phyloP scores from a whole-genome alignment of 495 filamentous ascomycete species.

The Xylaria palmicola region DNA sequence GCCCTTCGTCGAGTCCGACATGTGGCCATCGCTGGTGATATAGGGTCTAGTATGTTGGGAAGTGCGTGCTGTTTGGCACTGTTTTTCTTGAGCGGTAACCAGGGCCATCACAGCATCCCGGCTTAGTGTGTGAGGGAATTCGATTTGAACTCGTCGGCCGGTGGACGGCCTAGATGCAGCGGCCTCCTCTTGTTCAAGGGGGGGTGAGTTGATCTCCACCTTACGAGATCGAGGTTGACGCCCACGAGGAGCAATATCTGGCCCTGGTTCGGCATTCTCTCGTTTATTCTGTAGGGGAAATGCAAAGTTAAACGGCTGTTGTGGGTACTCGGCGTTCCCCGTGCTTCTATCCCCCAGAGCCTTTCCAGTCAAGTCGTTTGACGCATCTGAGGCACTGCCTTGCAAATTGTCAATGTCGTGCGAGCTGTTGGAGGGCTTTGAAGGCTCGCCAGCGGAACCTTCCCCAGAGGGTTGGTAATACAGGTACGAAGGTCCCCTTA shows the following conservation, averaged over 20 bases:
- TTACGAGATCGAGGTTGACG: conserved; percentile 16
- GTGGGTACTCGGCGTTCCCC: conserved; percentile 1
- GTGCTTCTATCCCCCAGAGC: background rate
- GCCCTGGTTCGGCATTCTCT: conserved; percentile 15
- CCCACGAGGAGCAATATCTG: conserved; percentile 16
- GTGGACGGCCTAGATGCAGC: background rate
- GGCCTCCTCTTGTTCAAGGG: conserved; percentile 15
- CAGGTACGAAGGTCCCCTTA: conserved; percentile 32
- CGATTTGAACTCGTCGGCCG: conserved; percentile 18
- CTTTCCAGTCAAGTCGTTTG: background rate
- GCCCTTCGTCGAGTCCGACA: background rate
- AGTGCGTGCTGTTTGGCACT: conserved; percentile 17
- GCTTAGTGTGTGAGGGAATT: background rate
- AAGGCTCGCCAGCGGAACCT: conserved; percentile 5
- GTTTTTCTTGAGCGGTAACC: conserved; percentile 23
- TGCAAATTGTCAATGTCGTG: conserved; percentile 6
- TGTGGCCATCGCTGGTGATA: background rate
- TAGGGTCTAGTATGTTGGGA: background rate
- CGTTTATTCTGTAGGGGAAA: conserved; percentile 19
- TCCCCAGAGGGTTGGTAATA: conserved; percentile 23
- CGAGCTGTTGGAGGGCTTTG: conserved; percentile 18
- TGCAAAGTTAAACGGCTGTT: conserved; percentile 21
- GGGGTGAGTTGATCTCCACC: conserved; percentile 14
- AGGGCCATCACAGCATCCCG: conserved; percentile 18
- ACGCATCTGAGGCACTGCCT: background rate